These are phyloP conservation scores for Exophiala viscosa DNA, from an alignment of 2,329 filamentous ascomycete species.

Conservation along the genomic window DNA sequence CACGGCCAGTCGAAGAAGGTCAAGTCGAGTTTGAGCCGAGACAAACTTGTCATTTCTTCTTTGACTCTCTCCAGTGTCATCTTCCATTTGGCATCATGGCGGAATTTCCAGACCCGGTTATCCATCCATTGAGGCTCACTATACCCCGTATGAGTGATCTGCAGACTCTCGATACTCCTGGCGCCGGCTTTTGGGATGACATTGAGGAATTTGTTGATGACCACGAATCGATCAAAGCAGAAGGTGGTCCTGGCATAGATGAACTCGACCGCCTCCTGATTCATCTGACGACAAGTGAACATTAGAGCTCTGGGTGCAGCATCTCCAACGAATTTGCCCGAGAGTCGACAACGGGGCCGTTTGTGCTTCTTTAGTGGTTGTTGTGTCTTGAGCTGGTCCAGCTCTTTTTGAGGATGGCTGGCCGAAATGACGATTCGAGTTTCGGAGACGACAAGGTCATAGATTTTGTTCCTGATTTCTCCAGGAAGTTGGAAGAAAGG, in stretches of 20 bases:
- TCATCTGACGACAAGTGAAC: slow-evolving; percentile 26
- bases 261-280: slow-evolving; percentile 21
- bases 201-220: slow-evolving; percentile 39
- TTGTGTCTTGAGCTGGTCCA: slow-evolving; percentile 11
- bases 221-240: slow-evolving; percentile 23
- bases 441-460: slow-evolving; percentile 57
- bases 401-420: slow-evolving; percentile 26
- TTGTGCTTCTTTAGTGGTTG: slow-evolving; percentile 14
- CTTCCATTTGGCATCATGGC: slow-evolving; percentile 26
- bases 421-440: slow-evolving; percentile 18
- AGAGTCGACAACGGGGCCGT: slow-evolving; percentile 20
- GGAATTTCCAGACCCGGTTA: slow-evolving; percentile 22
- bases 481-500: slow-evolving; percentile 65
- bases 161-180: slow-evolving; percentile 36
- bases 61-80: slow-evolving; percentile 15
- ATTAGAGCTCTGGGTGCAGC: slow-evolving; percentile 15
- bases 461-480: slow-evolving; percentile 67
- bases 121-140: slow-evolving; percentile 23
- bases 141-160: slow-evolving; percentile 24
- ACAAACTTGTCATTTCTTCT: slow-evolving; percentile 16
- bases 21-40: slow-evolving; percentile 18
- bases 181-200: slow-evolving; percentile 42
- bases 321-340: slow-evolving; percentile 3
- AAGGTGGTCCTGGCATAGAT: slow-evolving; percentile 28
- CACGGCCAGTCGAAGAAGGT: slow-evolving; percentile 27